Evolutionary conservation across 352 stramenopile genomes (phyloP), one percentile per base, ranked within the genome.

Genomic region (Pythium rishiriense): DNA sequence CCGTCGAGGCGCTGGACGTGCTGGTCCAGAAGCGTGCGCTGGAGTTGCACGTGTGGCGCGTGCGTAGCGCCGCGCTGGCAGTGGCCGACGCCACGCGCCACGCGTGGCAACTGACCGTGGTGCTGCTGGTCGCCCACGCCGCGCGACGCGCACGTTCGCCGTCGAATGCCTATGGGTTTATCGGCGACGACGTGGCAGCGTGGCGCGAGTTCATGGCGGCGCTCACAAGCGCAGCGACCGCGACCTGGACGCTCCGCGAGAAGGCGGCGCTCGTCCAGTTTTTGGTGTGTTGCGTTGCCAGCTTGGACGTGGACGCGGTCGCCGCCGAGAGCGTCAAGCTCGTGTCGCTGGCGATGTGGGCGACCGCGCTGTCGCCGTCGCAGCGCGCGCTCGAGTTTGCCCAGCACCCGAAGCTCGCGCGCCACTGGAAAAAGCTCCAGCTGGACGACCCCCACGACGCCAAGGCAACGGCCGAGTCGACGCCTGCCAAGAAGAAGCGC

Each of bases 341-440:
- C 29, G 76, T 74, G 47, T 92, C 85, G n/a, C 64, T 94, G 10
- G 65, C 75, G 0, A 72, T 83, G 25, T 94, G 85, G 85, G 3
- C 14, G 17, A 76, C 50, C 5, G 69, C 78, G 33, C 68, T 94
- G 11, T 90, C 83, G 9, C 24, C 76, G 5, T 76, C 64, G 11
- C 85, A 94, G 67, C 73, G 83, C 10, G 61, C 72, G 26, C 45
- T 94, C 10, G 85, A 89, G 60, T 92, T 92, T 52, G 59, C 83
- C 25, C 48, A 70, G 31, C 76, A 85, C 48, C 83, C 81, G 10
- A 90, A 90, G 58, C 74, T 94, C 21, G 72, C 81, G 58, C 73
- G 76, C 24, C 85, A 87, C 62, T 94, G 80, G 78, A 67, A 80
- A 37, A 87, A 80, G 50, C 56, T 79, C 1, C 69, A 66, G 53